Conservation (phyloP, 192 early-diverging fungal genomes). For the Podila verticillata region DNA sequence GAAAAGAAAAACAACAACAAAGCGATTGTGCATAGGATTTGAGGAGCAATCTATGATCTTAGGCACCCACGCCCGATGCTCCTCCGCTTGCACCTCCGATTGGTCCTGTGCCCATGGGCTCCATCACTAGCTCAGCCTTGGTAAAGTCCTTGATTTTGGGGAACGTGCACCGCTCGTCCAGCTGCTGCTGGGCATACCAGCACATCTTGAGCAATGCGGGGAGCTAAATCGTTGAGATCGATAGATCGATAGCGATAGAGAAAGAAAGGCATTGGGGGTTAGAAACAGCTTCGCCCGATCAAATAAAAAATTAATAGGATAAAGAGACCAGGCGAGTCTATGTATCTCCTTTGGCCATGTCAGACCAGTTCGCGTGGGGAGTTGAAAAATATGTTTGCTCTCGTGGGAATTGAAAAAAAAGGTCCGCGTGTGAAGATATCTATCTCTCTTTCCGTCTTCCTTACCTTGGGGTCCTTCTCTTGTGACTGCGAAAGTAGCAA, state of each 20-base stretch:
- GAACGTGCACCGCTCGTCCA: conserved; percentile 85
- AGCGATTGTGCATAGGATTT: neutral
- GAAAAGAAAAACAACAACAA: neutral
- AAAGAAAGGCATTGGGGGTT: too few species aligned
- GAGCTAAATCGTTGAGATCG: conserved; percentile 54
- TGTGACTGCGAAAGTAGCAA: conserved; percentile 90
- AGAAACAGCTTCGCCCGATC: too few species aligned
- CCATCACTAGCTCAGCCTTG: conserved; percentile 76
- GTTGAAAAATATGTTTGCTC: too few species aligned
- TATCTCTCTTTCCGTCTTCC: too few species aligned
- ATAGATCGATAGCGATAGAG: too few species aligned
- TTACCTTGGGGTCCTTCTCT: conserved; percentile 89
- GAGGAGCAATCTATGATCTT: neutral
- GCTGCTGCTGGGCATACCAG: conserved; percentile 92
- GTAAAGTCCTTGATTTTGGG: conserved; percentile 90
- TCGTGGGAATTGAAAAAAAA: too few species aligned
- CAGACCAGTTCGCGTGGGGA: too few species aligned
- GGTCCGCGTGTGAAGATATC: too few species aligned
- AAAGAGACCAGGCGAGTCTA: too few species aligned
- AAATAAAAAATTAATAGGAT: too few species aligned
- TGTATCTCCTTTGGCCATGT: too few species aligned
- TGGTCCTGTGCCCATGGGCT: conserved; percentile 27
- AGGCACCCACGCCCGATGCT: conserved; percentile 4
- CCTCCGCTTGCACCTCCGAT: conserved; percentile 18
- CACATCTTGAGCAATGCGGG: conserved; percentile 91